Evolutionary conservation across 352 stramenopile species (phyloP), one percentile per base, ranked within the genome.

Genomic region (Globisporangium cederbergense): DNA sequence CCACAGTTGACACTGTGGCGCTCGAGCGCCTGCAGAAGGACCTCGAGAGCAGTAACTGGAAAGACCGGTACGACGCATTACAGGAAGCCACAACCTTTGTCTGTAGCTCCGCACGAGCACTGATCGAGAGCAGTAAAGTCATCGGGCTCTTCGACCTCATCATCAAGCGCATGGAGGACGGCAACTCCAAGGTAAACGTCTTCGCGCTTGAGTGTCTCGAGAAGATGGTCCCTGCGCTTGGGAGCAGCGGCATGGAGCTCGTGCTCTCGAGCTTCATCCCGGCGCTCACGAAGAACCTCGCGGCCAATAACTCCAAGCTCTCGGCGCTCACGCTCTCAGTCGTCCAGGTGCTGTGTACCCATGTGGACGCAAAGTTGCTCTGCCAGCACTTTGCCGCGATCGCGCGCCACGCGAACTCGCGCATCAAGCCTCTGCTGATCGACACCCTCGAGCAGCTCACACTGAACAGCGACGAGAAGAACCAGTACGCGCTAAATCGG

Each of bases 11-110:
- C 30, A 49, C 45, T 11, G 74, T 84, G 1, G 64, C 67, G 11
- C 55, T 94, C 11, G 55, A 66, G 58, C 54, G 53, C n/a, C 57
- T 94, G 11, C 62, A 78, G 4, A 74, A 67, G 11, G 76, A 76
- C 22, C 77, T 94, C 16, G 74, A 88, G 5, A 91, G 80, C 54
- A 82, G 65, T 65, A 91, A 91, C 62, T 94, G 83, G 86, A 91
- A 90, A 70, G 83, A 91, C 50, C 83, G 86, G 0, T 86, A 85
- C 25, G 79, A 92, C 6, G 83, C 81, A 4, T 62, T 95, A 0
- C 67, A 68, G 7, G 76, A 85, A 13, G 59, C 67, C 0, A 78
- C 66, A 0, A 56, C 75, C 0, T 86, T 90, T 28, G 58, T 89
- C 14, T 57, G 74, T 30, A 58, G 38, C 2, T 20, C 58, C 0